Base-by-base conservation (phyloP, 2,329 filamentous ascomycete species). In the Diaporthe helianthi region DNA sequence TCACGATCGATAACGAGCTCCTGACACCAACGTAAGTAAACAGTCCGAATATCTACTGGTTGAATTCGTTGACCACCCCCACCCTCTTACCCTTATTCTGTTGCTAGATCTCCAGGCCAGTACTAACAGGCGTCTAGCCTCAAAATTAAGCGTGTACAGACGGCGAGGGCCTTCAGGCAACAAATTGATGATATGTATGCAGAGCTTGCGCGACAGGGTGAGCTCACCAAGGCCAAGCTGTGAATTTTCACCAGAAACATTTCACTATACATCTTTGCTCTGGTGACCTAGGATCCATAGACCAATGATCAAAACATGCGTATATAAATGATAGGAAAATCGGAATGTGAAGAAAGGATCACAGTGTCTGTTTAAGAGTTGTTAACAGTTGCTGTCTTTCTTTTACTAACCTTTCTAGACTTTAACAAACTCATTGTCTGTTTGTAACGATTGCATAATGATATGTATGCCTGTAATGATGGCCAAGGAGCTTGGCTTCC, bases 1-100 rank as follows among this genome's bases (percentile, higher is more conserved):
- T 99, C 76, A 93, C 90, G 1, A 90, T 98, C 73, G 94, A 97
- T 63, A 99, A 99, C 78, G 92, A 97, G 80, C 85, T 98, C 61
- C 82, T 94, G 77, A 96, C 93, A 24, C 93, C 93, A 26, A 97
- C 93, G 92, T 95, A 87, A 89, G 92, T 88, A 76, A 49, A 29
- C 33, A 22, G 4, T 4, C 17, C 24, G 15, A 12, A 51, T 15
- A n/a, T 15, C 17, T 36, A 15, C 2, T 10, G n/a, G 7, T n/a
- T 10, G 24, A 12, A 10, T 29, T 26, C 15, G 13, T 2, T 38
- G 4, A 41, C 6, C 36, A 12, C 41, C 41, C 8, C 44, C 44
- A 19, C 9, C n/a, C n/a, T n/a, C 33, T 13, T 13, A 38, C 36
- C 36, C 36, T n/a, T 10, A 2, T 2, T 5, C 19, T 7, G 24